Conservation (phyloP, 176 grass and related monocot species). For the Musa beccarii region DNA sequence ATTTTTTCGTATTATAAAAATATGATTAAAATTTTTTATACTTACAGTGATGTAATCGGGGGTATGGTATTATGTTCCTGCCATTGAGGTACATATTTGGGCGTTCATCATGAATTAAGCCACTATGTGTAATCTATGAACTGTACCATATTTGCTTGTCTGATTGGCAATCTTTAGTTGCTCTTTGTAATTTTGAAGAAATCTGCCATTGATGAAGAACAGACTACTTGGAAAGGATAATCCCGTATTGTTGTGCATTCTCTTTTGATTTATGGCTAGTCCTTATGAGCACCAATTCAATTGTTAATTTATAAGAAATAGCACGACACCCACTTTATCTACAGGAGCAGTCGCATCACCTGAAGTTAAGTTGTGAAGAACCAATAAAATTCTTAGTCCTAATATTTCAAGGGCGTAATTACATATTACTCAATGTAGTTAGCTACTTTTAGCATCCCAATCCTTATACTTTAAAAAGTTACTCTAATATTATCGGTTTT, state of each 20-base stretch:
- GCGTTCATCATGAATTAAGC: background rate
- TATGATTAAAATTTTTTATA: no score
- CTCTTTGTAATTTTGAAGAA: conserved; percentile 29
- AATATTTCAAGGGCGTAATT: background rate
- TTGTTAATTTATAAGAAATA: conserved; percentile 25
- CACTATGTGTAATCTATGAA: no score
- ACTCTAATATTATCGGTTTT: no score
- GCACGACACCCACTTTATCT: conserved; percentile 32
- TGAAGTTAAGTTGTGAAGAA: conserved; percentile 12
- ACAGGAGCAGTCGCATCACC: conserved; percentile 16
- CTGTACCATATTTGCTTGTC: no score
- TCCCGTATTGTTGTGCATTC: conserved; percentile 34
- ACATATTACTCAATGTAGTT: no score
- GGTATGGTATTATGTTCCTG: no score
- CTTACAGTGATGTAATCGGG: no score
- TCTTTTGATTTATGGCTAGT: conserved; percentile 66
- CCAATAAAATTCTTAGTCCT: conserved; percentile 11
- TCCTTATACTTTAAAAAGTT: no score
- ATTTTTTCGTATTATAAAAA: no score
- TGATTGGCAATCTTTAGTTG: background rate
- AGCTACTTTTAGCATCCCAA: no score
- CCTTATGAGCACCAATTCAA: conserved; percentile 39
- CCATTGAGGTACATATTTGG: background rate
- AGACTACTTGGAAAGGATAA: conserved; percentile 23
- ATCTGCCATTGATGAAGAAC: conserved; percentile 34